These are phyloP conservation scores for Penicillium egyptiacum DNA, from an alignment of 495 filamentous ascomycete genomes.

Conservation along the genomic window DNA sequence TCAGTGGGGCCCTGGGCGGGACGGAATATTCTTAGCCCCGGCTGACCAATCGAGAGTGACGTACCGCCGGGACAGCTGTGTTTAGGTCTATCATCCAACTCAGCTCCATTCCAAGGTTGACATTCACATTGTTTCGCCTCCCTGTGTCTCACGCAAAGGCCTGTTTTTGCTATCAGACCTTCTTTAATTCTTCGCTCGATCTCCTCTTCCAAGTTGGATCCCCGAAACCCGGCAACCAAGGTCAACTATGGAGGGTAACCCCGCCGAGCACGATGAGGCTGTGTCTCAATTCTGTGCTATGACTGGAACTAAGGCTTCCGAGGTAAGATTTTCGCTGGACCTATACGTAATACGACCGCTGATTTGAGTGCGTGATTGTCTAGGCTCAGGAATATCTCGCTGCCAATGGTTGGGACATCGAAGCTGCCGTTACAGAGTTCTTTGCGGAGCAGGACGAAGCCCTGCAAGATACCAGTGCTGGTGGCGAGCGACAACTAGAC, in stretches of 20 bases:
- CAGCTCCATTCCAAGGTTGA: constrained; percentile 15
- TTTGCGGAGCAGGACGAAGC: constrained; percentile 68
- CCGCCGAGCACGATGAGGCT: constrained; percentile 62
- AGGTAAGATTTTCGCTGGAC: constrained; percentile 49
- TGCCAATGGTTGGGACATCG: constrained; percentile 68
- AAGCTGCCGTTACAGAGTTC: constrained; percentile 65
- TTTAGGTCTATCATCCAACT: constrained; percentile 23
- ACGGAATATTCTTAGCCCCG: constrained; percentile 37
- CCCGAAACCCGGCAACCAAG: constrained; percentile 1
- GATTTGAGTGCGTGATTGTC: constrained; percentile 1
- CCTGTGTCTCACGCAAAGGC: background rate
- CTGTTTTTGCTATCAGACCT: background rate
- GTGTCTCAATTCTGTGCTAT: constrained; percentile 73
- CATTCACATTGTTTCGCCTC: constrained; percentile 7
- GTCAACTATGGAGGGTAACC: constrained; percentile 54
- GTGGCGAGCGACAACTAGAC: constrained; percentile 35
- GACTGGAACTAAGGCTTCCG: constrained; percentile 61
- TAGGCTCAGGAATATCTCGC: constrained; percentile 72
- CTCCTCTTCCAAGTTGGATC: background rate
- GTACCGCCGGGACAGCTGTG: constrained; percentile 30
- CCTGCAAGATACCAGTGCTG: constrained; percentile 36
- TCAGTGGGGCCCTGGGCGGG: background rate
- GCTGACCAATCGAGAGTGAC: constrained; percentile 53
- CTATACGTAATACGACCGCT: background rate
- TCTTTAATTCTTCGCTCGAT: background rate